phyloP scores from a whole-genome alignment of 2,329 filamentous ascomycete species.

The Berkeleyomyces basicola region DNA sequence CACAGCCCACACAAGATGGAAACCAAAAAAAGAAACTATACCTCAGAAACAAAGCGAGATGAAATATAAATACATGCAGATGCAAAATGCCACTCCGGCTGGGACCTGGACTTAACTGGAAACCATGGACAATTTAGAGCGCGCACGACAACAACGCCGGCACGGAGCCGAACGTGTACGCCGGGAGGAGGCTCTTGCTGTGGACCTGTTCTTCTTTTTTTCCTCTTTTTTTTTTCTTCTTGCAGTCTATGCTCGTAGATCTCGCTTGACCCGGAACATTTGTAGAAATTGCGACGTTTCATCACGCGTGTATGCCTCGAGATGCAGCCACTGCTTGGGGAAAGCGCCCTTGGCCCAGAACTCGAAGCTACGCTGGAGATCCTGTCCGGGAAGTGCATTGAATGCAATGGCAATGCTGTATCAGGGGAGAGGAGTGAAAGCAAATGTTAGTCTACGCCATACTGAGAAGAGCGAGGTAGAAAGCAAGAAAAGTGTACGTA shows the following conservation, averaged over 20 bases:
- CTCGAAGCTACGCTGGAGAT: conserved; percentile 53
- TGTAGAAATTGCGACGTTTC: conserved; percentile 28
- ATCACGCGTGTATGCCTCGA: conserved; percentile 38
- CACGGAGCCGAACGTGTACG: background rate
- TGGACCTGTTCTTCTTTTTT: background rate
- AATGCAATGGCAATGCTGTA: conserved; percentile 56
- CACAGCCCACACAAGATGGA: background rate
- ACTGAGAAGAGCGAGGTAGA: background rate
- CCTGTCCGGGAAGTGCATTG: conserved; percentile 51
- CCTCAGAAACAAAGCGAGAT: no score
- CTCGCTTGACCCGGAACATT: conserved; percentile 33
- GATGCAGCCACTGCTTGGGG: conserved; percentile 49
- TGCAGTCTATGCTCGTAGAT: conserved; percentile 29
- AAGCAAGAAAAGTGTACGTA: conserved; percentile 29
- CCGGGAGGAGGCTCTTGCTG: background rate
- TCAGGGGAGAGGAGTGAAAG: background rate
- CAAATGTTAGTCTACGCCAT: background rate
- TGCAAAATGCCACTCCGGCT: background rate
- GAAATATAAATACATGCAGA: conserved; percentile 5
- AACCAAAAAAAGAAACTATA: background rate
- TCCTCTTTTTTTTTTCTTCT: background rate
- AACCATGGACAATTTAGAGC: background rate
- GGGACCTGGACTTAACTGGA: background rate
- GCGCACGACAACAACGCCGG: no score
- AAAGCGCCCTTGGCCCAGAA: conserved; percentile 56